Evolutionary conservation across 225 moss, liverwort and hornwort species (phyloP), one percentile per base, ranked within the genome.

Genomic region (Climacium dendroides): DNA sequence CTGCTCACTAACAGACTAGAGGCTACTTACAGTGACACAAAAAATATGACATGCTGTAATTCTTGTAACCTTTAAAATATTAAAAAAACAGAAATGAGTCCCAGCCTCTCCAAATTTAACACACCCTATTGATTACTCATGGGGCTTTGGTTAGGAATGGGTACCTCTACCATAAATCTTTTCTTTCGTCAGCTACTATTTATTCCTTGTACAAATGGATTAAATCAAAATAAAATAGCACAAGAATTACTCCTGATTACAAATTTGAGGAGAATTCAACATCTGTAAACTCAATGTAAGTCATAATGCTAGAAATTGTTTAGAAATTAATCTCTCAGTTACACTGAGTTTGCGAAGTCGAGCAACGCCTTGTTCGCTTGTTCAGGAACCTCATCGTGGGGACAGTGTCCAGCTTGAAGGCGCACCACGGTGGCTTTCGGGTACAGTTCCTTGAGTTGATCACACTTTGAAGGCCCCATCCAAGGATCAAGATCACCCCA

Each of bases 401-500:
- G 97, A 83, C 98, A 98, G 83, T 98, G 98, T 48, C 98, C 98
- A 39, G 98, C 98, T 85, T 94, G 94, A 41, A 98, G 92, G 37
- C 78, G 95, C 39, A 97, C 95, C 62, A 91, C 22, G 28, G 91
- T 89, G 32, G 98, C 96, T 77, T 91, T 95, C 24, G 98, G 97
- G 48, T 96, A 97, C 10, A 97, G 91, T 15, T 90, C 80, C 88
- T 91, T 92, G 30, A 98, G 90, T 62, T 90, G 94, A 69, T 95
- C 93, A 57, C 95, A 95, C 86, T 98, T 98, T 1, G 91, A 91
- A 54, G 95, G 89, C 34, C 94, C 96, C 91, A 96, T 97, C 98
- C 97, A 98, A 28, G 98, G 98, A 74, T 98, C 98, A 32, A 95
- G 91, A 54, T 95, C 95, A 48, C 98, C 98, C 98, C 98, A 98